phyloP scores from a whole-genome alignment of 2,329 filamentous ascomycete genomes.

The Amauroascus niger region DNA sequence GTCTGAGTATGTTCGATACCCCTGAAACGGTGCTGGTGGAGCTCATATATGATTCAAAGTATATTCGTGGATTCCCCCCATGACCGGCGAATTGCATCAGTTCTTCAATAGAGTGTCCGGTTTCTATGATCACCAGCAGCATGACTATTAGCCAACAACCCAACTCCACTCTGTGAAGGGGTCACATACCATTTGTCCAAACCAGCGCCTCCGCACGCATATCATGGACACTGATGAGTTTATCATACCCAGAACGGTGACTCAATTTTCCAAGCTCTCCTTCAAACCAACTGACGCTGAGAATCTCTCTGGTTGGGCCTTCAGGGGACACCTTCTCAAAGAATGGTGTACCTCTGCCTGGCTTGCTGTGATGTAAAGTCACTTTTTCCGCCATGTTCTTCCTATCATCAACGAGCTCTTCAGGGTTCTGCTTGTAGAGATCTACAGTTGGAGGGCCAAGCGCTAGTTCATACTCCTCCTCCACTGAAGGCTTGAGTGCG shows the following conservation, averaged over 20 bases:
- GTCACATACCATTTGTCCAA: constrained; percentile 6
- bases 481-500: constrained; percentile 3
- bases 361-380: too few species aligned
- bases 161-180: background rate
- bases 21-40: background rate
- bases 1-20: background rate
- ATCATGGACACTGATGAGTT: background rate
- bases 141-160: background rate
- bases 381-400: too few species aligned
- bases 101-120: background rate
- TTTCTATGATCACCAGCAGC: background rate
- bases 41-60: background rate
- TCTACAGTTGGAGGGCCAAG: background rate
- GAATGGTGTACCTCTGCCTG: too few species aligned
- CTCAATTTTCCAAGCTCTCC: background rate
- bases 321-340: too few species aligned
- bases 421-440: background rate
- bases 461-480: constrained; percentile 6
- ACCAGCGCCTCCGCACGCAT: constrained; percentile 4
- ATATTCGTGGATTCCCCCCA: background rate
- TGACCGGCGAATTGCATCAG: background rate
- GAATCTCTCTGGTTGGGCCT: too few species aligned
- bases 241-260: constrained; percentile 1
- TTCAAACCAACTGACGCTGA: too few species aligned
- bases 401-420: background rate